Percentiles rank a stretch among this genome's conserved stretches.
Evolutionary conservation across 2,329 filamentous ascomycete species (phyloP).

Genomic region (Ceratocystis colombiana): DNA sequence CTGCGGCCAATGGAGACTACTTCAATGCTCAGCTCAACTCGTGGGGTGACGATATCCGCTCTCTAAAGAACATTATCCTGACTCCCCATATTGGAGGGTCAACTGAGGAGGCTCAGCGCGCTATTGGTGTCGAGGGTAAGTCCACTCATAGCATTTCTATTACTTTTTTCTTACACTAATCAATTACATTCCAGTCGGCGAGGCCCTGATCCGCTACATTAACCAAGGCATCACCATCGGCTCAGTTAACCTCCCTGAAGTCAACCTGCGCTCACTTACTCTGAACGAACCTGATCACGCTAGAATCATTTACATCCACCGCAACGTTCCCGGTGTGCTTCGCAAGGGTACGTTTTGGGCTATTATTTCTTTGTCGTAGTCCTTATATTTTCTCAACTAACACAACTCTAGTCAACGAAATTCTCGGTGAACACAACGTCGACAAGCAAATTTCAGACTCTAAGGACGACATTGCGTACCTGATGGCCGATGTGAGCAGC

Average conservation of each 20-base stretch:
- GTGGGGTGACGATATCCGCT: slow-evolving; percentile 77
- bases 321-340: slow-evolving; percentile 90
- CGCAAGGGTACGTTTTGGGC: slow-evolving; percentile 52
- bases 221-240: slow-evolving; percentile 88
- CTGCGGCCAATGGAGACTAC: slow-evolving; percentile 86
- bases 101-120: slow-evolving; percentile 93
- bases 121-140: slow-evolving; percentile 77
- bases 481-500: slow-evolving; percentile 94
- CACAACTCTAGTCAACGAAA: slow-evolving; percentile 64
- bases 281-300: slow-evolving; percentile 82
- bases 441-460: slow-evolving; percentile 98
- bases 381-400: not conserved
- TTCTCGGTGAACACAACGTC: slow-evolving; percentile 90
- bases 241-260: slow-evolving; percentile 94
- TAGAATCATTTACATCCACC: slow-evolving; percentile 90
- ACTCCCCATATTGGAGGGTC: slow-evolving; percentile 96
- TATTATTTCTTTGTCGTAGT: not conserved
- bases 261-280: slow-evolving; percentile 78
- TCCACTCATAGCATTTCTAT: not conserved
- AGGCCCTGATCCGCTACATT: slow-evolving; percentile 84
- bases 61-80: slow-evolving; percentile 83
- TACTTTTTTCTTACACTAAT: not conserved
- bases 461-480: slow-evolving; percentile 83
- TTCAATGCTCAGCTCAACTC: slow-evolving; percentile 74
- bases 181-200: slow-evolving; percentile 49